Percentiles rank a stretch among this genome's conserved stretches.
Conservation (phyloP, 345 rosid genomes). For the Carallia pectinifolia region DNA sequence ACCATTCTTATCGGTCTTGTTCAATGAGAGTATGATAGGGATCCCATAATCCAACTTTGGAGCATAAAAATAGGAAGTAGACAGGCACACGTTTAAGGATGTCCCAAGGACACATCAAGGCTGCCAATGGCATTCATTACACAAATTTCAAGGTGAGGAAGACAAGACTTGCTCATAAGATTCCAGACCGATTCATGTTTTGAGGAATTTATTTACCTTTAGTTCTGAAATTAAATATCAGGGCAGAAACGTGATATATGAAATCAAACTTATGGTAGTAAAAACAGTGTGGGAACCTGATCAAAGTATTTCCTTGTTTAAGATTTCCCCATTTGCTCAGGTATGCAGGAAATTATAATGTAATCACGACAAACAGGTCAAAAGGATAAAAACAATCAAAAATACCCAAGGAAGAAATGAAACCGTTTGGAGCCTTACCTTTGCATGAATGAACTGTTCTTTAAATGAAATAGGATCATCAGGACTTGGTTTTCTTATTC, state of each 20-base stretch:
- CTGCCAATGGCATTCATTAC: not conserved
- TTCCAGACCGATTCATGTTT: not conserved
- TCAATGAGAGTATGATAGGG: not conserved
- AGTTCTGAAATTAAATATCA: no score
- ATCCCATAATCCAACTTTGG: not conserved
- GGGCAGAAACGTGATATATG: no score
- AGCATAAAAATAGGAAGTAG: no score
- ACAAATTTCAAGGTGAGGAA: not conserved
- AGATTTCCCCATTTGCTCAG: not conserved
- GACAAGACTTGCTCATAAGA: conserved; percentile 1
- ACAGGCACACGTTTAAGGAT: no score
- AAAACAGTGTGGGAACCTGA: no score
- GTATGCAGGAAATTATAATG: not conserved
- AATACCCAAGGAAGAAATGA: not conserved
- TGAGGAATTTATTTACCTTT: no score
- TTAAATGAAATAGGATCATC: conserved; percentile 62
- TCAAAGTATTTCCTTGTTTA: no score
- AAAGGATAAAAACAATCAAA: not conserved
- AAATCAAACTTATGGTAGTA: no score
- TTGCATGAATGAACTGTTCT: conserved; percentile 75
- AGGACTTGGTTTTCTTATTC: conserved; percentile 52
- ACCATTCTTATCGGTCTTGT: not conserved
- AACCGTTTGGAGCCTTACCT: conserved; percentile 38
- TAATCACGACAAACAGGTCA: no score
- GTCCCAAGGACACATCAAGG: not conserved